These are phyloP conservation scores for Hypericum androsaemum DNA, from an alignment of 345 rosid genomes.

Conservation along the genomic window DNA sequence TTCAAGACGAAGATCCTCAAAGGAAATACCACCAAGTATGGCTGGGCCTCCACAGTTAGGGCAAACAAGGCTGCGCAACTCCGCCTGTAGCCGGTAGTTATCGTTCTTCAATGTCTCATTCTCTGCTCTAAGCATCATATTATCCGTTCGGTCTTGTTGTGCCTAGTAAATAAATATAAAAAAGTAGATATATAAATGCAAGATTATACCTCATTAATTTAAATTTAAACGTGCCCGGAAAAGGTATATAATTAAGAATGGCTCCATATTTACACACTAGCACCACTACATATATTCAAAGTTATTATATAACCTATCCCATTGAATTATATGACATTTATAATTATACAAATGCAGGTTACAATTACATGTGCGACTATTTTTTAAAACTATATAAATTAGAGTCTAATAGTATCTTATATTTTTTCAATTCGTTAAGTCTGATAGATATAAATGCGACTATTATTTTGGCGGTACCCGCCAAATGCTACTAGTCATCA, in stretches of 20 bases:
- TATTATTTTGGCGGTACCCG: neutral
- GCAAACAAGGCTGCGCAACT: constrained; percentile 55
- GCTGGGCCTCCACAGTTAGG: constrained; percentile 72
- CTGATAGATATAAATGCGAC: constrained; percentile 21
- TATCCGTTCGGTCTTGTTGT: constrained; percentile 80
- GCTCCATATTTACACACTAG: too few relatives aligned
- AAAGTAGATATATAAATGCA: neutral
- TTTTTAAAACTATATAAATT: too few relatives aligned
- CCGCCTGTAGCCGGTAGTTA: constrained; percentile 66
- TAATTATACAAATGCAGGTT: too few relatives aligned
- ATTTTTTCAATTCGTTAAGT: constrained; percentile 6
- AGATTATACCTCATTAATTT: neutral
- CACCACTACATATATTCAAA: too few relatives aligned
- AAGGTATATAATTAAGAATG: constrained; percentile 17
- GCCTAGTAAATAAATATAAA: constrained; percentile 38
- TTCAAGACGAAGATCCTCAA: constrained; percentile 70
- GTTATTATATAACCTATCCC: too few relatives aligned
- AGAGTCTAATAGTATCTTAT: too few relatives aligned
- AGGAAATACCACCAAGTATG: constrained; percentile 54
- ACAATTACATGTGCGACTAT: too few relatives aligned
- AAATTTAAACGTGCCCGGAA: constrained; percentile 6
- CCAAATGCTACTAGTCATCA: neutral
- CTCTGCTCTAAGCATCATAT: constrained; percentile 64
- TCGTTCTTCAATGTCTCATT: constrained; percentile 65
- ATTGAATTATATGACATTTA: too few relatives aligned